Percentiles rank a stretch among this genome's conserved stretches.
Evolutionary conservation across 805 yeast genomes (phyloP).

Genomic region (Starmerella riodocensis): DNA sequence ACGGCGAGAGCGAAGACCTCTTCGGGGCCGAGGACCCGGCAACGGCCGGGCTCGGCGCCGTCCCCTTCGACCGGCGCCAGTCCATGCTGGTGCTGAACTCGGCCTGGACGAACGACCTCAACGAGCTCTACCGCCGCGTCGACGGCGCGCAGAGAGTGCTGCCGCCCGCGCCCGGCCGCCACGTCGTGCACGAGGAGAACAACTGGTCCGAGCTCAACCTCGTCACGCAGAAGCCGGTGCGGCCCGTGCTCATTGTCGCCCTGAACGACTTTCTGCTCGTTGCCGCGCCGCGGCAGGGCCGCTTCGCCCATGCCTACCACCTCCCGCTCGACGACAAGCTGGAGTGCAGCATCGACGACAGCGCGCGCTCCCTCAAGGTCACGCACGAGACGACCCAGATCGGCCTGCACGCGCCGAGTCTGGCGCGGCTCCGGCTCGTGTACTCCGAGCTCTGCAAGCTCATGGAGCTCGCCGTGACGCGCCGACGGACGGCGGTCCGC

Average conservation of each 20-base stretch:
- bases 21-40: not conserved
- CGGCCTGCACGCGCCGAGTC: slow-evolving; percentile 15
- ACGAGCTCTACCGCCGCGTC: slow-evolving; percentile 60
- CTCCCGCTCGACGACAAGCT: slow-evolving; percentile 56
- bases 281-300: slow-evolving; percentile 46
- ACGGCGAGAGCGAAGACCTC: slow-evolving; percentile 3
- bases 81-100: slow-evolving; percentile 61
- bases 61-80: slow-evolving; percentile 40
- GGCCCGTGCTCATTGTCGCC: slow-evolving; percentile 61
- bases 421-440: slow-evolving; percentile 11
- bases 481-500: not conserved
- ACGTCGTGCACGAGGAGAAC: slow-evolving; percentile 62
- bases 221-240: slow-evolving; percentile 69
- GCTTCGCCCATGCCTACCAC: slow-evolving; percentile 59
- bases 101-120: slow-evolving; percentile 67
- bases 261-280: slow-evolving; percentile 65
- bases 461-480: slow-evolving; percentile 10
- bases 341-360: slow-evolving; percentile 22
- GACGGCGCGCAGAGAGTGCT: slow-evolving; percentile 81
- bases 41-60: not conserved
- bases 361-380: slow-evolving; percentile 32
- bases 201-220: slow-evolving; percentile 79
- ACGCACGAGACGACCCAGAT: slow-evolving; percentile 35
- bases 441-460: slow-evolving; percentile 13
- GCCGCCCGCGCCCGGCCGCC: slow-evolving; percentile 66